These are phyloP conservation scores for Cordia subcordata DNA, from an alignment of 257 asterid species.

Conservation along the genomic window DNA sequence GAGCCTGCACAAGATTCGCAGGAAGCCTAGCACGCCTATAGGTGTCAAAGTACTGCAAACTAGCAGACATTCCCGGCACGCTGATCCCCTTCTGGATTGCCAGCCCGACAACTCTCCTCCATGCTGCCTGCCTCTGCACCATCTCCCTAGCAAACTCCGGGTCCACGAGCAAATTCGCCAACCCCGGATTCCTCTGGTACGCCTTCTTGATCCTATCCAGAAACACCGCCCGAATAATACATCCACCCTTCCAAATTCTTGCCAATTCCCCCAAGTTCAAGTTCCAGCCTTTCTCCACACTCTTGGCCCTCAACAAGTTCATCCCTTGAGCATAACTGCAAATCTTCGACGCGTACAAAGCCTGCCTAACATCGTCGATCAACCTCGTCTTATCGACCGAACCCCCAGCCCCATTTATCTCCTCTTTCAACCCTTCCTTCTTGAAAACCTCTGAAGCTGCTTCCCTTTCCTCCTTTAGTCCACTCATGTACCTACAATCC, in stretches of 20 bases:
- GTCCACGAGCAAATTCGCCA: slow-evolving; percentile 75
- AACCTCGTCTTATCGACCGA: slow-evolving; percentile 65
- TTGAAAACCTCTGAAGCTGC: slow-evolving; percentile 51
- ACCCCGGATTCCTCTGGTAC: slow-evolving; percentile 67
- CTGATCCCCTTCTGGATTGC: slow-evolving; percentile 71
- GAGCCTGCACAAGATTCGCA: slow-evolving; percentile 94
- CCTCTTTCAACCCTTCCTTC: slow-evolving; percentile 60
- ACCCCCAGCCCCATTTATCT: slow-evolving; percentile 24
- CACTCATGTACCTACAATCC: slow-evolving; percentile 77
- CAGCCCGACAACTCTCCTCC: slow-evolving; percentile 88
- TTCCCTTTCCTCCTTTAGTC: slow-evolving; percentile 80
- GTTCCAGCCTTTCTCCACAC: slow-evolving; percentile 80
- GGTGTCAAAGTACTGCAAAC: slow-evolving; percentile 87
- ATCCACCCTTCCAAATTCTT: slow-evolving; percentile 96
- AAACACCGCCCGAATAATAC: slow-evolving; percentile 88
- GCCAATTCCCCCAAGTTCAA: slow-evolving; percentile 87
- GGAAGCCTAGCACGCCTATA: slow-evolving; percentile 83
- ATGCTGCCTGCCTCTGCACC: slow-evolving; percentile 91
- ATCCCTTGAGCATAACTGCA: slow-evolving; percentile 97
- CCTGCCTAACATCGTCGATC: slow-evolving; percentile 95
- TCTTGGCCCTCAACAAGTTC: slow-evolving; percentile 86
- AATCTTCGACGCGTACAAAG: slow-evolving; percentile 81
- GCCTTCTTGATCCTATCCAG: slow-evolving; percentile 93
- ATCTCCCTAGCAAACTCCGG: slow-evolving; percentile 89
- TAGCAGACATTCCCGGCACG: slow-evolving; percentile 87